Evolutionary conservation across 1,139 yeast genomes (phyloP).

Genomic region (Sugiyamaella neomexicana): DNA sequence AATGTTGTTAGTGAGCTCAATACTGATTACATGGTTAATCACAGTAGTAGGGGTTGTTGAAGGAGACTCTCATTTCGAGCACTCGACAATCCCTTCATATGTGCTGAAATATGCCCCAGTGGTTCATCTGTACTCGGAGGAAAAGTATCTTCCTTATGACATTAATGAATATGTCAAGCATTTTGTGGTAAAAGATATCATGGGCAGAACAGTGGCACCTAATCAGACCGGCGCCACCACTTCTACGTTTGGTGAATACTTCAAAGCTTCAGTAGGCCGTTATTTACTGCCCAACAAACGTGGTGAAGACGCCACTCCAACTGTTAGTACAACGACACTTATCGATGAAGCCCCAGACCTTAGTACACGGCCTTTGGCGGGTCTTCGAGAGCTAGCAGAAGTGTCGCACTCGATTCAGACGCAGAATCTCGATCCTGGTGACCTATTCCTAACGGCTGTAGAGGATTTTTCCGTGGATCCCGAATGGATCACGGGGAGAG

Average conservation of each 20-base stretch:
- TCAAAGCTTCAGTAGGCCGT: not conserved
- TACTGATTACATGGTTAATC: not conserved
- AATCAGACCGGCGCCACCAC: not conserved
- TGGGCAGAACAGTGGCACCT: slow-evolving; percentile 10
- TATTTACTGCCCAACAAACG: not conserved
- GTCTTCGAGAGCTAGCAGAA: slow-evolving; percentile 19
- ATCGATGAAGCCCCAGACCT: no score
- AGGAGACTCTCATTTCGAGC: not conserved
- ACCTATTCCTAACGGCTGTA: slow-evolving; percentile 60
- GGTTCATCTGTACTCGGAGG: slow-evolving; percentile 88
- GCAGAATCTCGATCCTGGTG: slow-evolving; percentile 29
- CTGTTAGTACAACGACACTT: no score
- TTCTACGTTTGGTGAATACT: not conserved
- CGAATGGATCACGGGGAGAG: slow-evolving; percentile 78
- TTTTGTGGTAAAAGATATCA: slow-evolving; percentile 44
- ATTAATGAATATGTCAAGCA: slow-evolving; percentile 65
- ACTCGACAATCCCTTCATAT: slow-evolving; percentile 59
- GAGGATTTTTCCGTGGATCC: slow-evolving; percentile 76
- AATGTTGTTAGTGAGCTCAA: not conserved
- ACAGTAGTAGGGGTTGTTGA: not conserved
- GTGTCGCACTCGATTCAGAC: slow-evolving; percentile 11
- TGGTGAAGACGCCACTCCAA: not conserved
- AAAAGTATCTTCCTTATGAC: slow-evolving; percentile 81
- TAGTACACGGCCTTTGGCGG: slow-evolving; percentile 10
- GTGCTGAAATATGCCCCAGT: slow-evolving; percentile 72